These are phyloP conservation scores for Elaeis guineensis DNA, from an alignment of 176 grass and related monocot genomes.

Conservation along the genomic window DNA sequence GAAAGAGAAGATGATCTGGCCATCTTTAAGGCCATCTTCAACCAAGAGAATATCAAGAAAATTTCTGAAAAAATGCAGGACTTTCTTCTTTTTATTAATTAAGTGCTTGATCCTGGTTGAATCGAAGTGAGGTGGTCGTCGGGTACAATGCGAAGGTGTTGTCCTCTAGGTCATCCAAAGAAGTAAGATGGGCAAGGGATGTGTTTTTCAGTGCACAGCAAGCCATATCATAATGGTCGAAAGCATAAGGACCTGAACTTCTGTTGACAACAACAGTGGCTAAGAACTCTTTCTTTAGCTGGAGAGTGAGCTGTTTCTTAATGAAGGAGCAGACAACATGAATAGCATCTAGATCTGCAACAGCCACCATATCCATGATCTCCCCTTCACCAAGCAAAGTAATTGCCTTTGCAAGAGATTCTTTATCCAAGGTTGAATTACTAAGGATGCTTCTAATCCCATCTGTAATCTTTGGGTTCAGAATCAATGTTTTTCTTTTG, in stretches of 20 bases:
- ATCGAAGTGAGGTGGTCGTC: no score
- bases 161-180: no score
- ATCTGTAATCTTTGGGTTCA: slow-evolving; percentile 80
- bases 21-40: no score
- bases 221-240: slow-evolving; percentile 72
- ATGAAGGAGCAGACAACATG: slow-evolving; percentile 82
- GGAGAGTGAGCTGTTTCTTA: slow-evolving; percentile 56
- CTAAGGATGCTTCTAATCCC: slow-evolving; percentile 63
- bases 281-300: slow-evolving; percentile 73
- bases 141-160: no score
- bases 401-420: slow-evolving; percentile 92
- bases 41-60: no score
- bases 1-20: no score
- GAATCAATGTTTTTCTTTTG: slow-evolving; percentile 62
- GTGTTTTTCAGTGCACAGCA: slow-evolving; percentile 75
- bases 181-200: slow-evolving; percentile 28
- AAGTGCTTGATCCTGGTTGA: no score
- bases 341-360: slow-evolving; percentile 95
- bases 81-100: no score
- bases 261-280: slow-evolving; percentile 72
- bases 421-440: slow-evolving; percentile 77
- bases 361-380: slow-evolving; percentile 95
- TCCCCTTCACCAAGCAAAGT: slow-evolving; percentile 89
- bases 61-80: no score
- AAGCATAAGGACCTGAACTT: slow-evolving; percentile 62